Evolutionary conservation across 345 rosid genomes (phyloP).

Genomic region (Limnanthes douglasii): DNA sequence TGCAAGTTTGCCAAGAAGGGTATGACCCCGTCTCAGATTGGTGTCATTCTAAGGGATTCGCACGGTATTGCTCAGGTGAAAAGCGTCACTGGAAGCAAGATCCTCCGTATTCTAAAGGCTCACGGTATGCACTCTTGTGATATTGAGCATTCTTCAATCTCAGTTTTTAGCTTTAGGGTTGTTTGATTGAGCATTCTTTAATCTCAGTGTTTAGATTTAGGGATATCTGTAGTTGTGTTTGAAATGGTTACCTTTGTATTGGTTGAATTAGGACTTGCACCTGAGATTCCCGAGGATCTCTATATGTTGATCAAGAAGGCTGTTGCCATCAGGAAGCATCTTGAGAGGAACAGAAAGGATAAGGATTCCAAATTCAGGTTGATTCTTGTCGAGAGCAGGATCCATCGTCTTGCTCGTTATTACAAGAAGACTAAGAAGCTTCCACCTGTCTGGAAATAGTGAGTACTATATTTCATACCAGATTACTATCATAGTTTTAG

Average conservation of each 20-base stretch:
- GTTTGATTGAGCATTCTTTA: neutral
- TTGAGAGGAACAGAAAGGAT: slow-evolving; percentile 67
- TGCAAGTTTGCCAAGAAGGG: slow-evolving; percentile 78
- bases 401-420: slow-evolving; percentile 60
- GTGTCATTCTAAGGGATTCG: slow-evolving; percentile 61
- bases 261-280: slow-evolving; percentile 32
- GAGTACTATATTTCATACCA: slow-evolving; percentile 6
- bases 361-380: slow-evolving; percentile 61
- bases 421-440: slow-evolving; percentile 80
- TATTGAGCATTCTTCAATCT: too few species aligned
- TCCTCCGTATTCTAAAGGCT: slow-evolving; percentile 45
- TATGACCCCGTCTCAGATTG: slow-evolving; percentile 59
- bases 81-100: slow-evolving; percentile 56
- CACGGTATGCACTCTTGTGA: too few species aligned
- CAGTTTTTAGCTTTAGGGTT: neutral
- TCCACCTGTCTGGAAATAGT: slow-evolving; percentile 73
- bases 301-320: slow-evolving; percentile 73
- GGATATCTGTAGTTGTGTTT: too few species aligned
- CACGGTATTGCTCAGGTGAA: slow-evolving; percentile 11
- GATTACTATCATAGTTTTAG: neutral
- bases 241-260: too few species aligned
- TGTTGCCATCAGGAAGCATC: slow-evolving; percentile 54
- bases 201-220: too few species aligned
- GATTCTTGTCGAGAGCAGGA: slow-evolving; percentile 68
- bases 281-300: slow-evolving; percentile 57